Conservation (phyloP, 2,329 filamentous ascomycete species). For the Exophiala phaeomuriformis region DNA sequence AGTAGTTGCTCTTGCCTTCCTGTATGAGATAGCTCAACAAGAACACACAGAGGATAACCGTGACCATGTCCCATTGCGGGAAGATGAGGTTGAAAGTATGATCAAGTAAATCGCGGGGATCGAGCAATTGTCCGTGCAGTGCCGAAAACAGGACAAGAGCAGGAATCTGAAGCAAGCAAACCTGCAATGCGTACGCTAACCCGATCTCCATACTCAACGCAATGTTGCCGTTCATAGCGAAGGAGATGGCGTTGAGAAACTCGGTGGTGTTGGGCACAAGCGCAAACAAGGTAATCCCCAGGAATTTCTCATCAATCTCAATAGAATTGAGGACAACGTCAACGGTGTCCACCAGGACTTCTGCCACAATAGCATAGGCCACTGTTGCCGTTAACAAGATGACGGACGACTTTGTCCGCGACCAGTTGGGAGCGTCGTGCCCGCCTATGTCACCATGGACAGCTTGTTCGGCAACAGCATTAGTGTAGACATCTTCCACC, state of each 20-base stretch:
- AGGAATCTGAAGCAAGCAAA: conserved; percentile 89
- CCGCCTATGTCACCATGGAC: conserved; percentile 51
- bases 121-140: conserved; percentile 54
- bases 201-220: conserved; percentile 98
- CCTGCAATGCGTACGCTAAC: conserved; percentile 91
- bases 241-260: conserved; percentile 96
- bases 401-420: conserved; percentile 78
- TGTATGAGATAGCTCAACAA: conserved; percentile 95
- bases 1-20: conserved; percentile 99
- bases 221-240: conserved; percentile 99
- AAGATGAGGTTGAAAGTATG: conserved; percentile 69
- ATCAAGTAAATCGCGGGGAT: conserved; percentile 45
- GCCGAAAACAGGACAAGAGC: conserved; percentile 88
- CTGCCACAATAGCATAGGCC: conserved; percentile 92
- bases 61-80: conserved; percentile 98
- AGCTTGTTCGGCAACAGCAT: conserved; percentile 42
- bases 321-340: conserved; percentile 90
- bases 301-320: conserved; percentile 91
- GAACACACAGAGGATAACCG: conserved; percentile 91
- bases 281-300: conserved; percentile 93
- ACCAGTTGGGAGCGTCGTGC: conserved; percentile 98
- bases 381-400: conserved; percentile 84
- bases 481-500: conserved; percentile 37
- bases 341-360: conserved; percentile 93
- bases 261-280: conserved; percentile 97